These are phyloP conservation scores for Phoma sp. DNA, from an alignment of 2,329 filamentous ascomycete species.

Conservation along the genomic window DNA sequence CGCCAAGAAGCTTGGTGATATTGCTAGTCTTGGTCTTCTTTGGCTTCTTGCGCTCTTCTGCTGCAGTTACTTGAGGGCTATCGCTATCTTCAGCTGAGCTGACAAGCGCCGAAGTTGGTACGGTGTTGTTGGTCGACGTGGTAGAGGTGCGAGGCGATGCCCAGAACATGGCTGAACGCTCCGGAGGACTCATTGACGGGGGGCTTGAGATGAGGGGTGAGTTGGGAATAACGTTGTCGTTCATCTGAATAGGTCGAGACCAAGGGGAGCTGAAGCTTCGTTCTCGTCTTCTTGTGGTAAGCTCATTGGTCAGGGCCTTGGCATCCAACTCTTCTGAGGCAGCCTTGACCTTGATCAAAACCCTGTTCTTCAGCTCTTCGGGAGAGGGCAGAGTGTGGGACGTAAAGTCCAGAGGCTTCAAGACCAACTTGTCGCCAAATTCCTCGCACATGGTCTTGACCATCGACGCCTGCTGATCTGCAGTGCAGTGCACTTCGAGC, in stretches of 20 bases:
- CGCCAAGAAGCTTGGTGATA: constrained; percentile 82
- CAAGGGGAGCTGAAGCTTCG: constrained; percentile 82
- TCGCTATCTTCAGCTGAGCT: constrained; percentile 83
- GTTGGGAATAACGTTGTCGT: constrained; percentile 61
- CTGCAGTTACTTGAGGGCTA: constrained; percentile 62
- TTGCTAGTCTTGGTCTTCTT: constrained; percentile 75
- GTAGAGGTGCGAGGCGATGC: constrained; percentile 62
- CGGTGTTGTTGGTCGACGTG: constrained; percentile 63
- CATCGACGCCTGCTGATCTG: constrained; percentile 85
- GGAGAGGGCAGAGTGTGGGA: constrained; percentile 79
- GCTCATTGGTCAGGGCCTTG: constrained; percentile 46
- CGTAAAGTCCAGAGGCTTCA: constrained; percentile 74
- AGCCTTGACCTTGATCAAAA: constrained; percentile 95
- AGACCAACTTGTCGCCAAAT: constrained; percentile 81
- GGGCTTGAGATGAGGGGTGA: constrained; percentile 61
- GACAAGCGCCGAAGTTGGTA: constrained; percentile 60
- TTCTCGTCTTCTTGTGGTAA: constrained; percentile 51
- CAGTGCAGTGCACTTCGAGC: constrained; percentile 91
- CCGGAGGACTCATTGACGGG: constrained; percentile 61
- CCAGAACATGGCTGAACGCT: constrained; percentile 56
- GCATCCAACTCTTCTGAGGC: constrained; percentile 58
- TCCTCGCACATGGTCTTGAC: constrained; percentile 85
- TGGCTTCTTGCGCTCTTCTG: constrained; percentile 65
- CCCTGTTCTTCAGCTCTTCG: constrained; percentile 80
- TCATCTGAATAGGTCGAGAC: constrained; percentile 67